A percentile compares a stretch with the other conserved stretches of the same genome.
phyloP scores from a whole-genome alignment of 352 stramenopile species.

The Pythium chondricola region DNA sequence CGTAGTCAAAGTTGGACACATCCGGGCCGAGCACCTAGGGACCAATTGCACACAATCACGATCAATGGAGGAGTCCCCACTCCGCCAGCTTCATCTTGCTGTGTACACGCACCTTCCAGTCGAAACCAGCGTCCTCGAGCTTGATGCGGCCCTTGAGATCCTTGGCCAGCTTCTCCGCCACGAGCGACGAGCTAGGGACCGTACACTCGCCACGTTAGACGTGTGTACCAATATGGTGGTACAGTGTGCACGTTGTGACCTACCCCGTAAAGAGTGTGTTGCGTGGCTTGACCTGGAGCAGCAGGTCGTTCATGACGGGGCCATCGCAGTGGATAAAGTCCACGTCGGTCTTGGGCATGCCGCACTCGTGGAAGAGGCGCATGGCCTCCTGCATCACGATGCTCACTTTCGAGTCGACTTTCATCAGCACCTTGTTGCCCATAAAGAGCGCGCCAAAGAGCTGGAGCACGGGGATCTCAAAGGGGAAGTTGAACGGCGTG shows the following conservation, averaged over 20 bases:
- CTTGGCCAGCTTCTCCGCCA: slow-evolving; percentile 91
- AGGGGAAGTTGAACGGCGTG: slow-evolving; percentile 98
- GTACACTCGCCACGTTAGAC: too few relatives aligned
- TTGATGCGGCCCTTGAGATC: slow-evolving; percentile 91
- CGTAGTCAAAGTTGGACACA: slow-evolving; percentile 95
- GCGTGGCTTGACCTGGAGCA: slow-evolving; percentile 91
- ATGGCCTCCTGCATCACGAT: slow-evolving; percentile 98
- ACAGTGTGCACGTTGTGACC: too few relatives aligned
- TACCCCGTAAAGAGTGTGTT: slow-evolving; percentile 97
- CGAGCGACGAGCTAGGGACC: slow-evolving; percentile 66
- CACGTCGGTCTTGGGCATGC: slow-evolving; percentile 92
- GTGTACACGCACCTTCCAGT: slow-evolving; percentile 99
- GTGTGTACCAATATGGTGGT: too few relatives aligned
- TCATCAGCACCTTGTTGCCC: slow-evolving; percentile 97
- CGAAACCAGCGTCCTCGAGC: slow-evolving; percentile 97
- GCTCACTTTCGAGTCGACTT: slow-evolving; percentile 93
- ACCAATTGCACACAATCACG: too few relatives aligned
- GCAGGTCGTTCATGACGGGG: slow-evolving; percentile 91
- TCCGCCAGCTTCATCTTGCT: too few relatives aligned
- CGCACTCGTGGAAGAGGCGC: slow-evolving; percentile 93
- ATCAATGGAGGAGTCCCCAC: too few relatives aligned
- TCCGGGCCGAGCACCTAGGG: slow-evolving; percentile 95
- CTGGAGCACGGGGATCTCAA: slow-evolving; percentile 98
- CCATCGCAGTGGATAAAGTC: slow-evolving; percentile 97
- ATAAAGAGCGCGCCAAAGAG: slow-evolving; percentile 98